These are phyloP conservation scores for Hymenoscyphus occultus DNA, from an alignment of 2,329 filamentous ascomycete species.

Conservation along the genomic window DNA sequence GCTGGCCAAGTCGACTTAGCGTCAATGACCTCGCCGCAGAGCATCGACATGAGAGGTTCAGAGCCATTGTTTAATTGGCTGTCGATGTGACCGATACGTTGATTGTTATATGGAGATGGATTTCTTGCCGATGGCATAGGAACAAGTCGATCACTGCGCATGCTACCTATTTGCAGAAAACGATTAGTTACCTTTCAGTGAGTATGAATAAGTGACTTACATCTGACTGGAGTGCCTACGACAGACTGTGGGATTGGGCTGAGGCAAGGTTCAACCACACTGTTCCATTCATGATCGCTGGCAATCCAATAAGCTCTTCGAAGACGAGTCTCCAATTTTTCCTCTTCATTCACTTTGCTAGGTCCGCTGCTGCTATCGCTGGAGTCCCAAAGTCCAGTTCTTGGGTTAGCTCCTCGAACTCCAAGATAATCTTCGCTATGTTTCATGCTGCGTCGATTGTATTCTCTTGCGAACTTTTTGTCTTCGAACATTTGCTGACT, in stretches of 20 bases:
- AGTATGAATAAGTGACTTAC: slow-evolving; percentile 41
- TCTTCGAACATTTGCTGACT: slow-evolving; percentile 21
- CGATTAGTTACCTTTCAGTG: background rate
- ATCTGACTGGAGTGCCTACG: slow-evolving; percentile 17
- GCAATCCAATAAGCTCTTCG: slow-evolving; percentile 41
- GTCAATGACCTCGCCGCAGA: slow-evolving; percentile 8
- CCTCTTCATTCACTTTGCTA: slow-evolving; percentile 42
- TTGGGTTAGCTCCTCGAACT: slow-evolving; percentile 56
- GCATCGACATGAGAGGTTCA: slow-evolving; percentile 14
- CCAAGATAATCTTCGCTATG: slow-evolving; percentile 58
- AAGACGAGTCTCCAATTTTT: slow-evolving; percentile 44
- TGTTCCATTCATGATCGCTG: slow-evolving; percentile 29
- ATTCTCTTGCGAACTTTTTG: slow-evolving; percentile 31
- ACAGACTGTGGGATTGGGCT: slow-evolving; percentile 26
- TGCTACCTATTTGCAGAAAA: slow-evolving; percentile 13
- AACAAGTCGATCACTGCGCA: slow-evolving; percentile 20
- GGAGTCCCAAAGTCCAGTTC: slow-evolving; percentile 51
- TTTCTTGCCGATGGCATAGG: slow-evolving; percentile 22
- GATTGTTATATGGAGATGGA: slow-evolving; percentile 16
- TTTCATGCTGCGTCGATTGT: slow-evolving; percentile 46
- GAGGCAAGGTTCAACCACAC: slow-evolving; percentile 45
- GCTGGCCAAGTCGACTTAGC: background rate
- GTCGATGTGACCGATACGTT: slow-evolving; percentile 6
- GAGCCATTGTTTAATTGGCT: slow-evolving; percentile 22
- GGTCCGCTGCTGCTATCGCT: slow-evolving; percentile 41